Percentiles rank a stretch among this genome's conserved stretches.
phyloP scores from a whole-genome alignment of 208 protist species.

The Crithidia fasciculata region DNA sequence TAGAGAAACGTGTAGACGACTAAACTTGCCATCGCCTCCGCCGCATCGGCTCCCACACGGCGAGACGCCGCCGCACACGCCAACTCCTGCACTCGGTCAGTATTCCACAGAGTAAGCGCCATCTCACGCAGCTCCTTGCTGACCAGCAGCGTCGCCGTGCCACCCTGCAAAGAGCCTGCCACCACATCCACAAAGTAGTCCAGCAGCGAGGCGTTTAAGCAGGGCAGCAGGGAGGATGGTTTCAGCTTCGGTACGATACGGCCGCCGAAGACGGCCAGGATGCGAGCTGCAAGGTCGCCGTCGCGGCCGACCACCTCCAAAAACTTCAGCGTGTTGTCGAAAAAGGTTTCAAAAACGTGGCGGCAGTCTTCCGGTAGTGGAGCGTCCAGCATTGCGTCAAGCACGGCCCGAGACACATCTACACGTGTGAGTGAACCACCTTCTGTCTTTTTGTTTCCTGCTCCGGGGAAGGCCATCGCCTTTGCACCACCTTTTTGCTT shows the following conservation, averaged over 20 bases:
- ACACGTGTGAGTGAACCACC: neutral
- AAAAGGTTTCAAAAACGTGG: constrained; percentile 49
- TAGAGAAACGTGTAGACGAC: constrained; percentile 31
- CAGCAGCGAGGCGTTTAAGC: constrained; percentile 48
- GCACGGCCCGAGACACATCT: constrained; percentile 30
- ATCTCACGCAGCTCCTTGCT: constrained; percentile 27
- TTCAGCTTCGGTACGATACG: constrained; percentile 51
- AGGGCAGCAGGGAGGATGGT: constrained; percentile 52
- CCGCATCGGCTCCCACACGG: constrained; percentile 4
- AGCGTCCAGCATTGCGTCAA: constrained; percentile 48
- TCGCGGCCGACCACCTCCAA: constrained; percentile 49
- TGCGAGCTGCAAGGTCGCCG: constrained; percentile 44
- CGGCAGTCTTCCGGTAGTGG: constrained; percentile 57
- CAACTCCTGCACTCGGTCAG: constrained; percentile 8
- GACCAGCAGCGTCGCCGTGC: constrained; percentile 10
- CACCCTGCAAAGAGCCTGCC: neutral
- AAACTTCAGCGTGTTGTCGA: constrained; percentile 67
- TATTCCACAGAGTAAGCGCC: constrained; percentile 16
- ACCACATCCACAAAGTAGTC: constrained; percentile 74
- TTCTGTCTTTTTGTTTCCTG: neutral
- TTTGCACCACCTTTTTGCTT: neutral
- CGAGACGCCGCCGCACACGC: constrained; percentile 10
- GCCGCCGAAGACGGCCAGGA: constrained; percentile 63
- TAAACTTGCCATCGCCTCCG: constrained; percentile 26
- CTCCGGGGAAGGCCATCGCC: neutral